Evolutionary conservation across 2,329 filamentous ascomycete species (phyloP), one percentile per base, ranked within the genome.

Genomic region (Colletotrichum tofieldiae): DNA sequence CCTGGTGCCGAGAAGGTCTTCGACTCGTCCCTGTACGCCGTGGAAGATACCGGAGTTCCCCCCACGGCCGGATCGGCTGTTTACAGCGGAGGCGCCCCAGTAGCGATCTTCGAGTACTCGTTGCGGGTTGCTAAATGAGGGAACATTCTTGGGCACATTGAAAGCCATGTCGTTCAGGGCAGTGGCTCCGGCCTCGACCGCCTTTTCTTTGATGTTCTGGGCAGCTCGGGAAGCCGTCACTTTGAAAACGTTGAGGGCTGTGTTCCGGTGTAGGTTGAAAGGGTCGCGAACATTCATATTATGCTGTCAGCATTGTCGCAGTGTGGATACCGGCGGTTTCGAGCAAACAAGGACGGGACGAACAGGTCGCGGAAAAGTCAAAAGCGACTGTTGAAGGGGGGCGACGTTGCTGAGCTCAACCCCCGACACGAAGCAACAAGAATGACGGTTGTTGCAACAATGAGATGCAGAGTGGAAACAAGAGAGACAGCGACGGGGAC

Each of bases 111-210:
- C 92, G 76, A 89, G 81, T 75, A 88, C 83, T 80, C 92, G 88
- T 81, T 92, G 89, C 35, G 91, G 88, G 80, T 90, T 89, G 74
- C 84, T 85, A 79, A 93, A 93, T 76, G 90, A 90, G 66, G 92
- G 92, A n/a, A 92, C 86, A 83, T 93, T 91, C 79, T 89, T 90
- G 20, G 93, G 92, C 47, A 93, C 84, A 60, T 89, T 85, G 83
- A 94, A 94, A 61, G 89, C 84, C 90, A 92, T 92, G 73, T 86
- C 84, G 77, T 87, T 85, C 76, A 86, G 81, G 63, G 84, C 86
- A 80, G 86, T 81, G 65, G 83, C 80, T 77, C 85, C 82, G 74
- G 83, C 86, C 81, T 87, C 86, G 74, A 85, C 83, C 74, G 87
- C 86, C 76, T 84, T 83, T 73, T 86, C 84, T 73, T 82, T 83